Evolutionary conservation across 805 yeast genomes (phyloP).

Genomic region (Lachancea dasiensis): DNA sequence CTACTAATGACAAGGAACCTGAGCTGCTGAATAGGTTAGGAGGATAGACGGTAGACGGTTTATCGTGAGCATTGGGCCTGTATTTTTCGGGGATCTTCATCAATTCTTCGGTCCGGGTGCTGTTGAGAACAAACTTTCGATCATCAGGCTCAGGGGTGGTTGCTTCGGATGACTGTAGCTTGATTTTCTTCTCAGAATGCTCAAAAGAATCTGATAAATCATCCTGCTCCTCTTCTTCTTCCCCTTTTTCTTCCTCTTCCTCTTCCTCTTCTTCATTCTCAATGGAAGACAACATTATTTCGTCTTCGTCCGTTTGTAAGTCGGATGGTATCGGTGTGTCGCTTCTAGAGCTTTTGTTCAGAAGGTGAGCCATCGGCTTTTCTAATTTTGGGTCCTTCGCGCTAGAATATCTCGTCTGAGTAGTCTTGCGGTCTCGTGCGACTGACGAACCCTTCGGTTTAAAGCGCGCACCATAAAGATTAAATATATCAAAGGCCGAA

Average conservation of each 20-base stretch:
- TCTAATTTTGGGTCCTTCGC: not conserved
- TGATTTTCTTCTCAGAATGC: constrained; percentile 20
- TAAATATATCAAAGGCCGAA: constrained; percentile 33
- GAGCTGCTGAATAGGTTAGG: constrained; percentile 24
- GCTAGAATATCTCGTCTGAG: not conserved
- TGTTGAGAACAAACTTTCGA: constrained; percentile 14
- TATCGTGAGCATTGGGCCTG: constrained; percentile 42
- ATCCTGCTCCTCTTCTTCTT: constrained; percentile 16
- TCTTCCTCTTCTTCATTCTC: constrained; percentile 15
- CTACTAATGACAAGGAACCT: constrained; percentile 31
- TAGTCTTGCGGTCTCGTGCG: not conserved
- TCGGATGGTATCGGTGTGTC: constrained; percentile 2
- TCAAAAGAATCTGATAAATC: constrained; percentile 19
- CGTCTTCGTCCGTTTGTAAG: constrained; percentile 13
- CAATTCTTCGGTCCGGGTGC: constrained; percentile 15
- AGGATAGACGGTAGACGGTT: constrained; percentile 53
- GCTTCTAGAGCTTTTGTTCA: constrained; percentile 23
- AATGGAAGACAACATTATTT: not conserved
- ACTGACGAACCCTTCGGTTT: constrained; percentile 1
- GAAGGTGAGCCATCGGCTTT: constrained; percentile 28
- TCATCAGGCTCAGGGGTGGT: constrained; percentile 28
- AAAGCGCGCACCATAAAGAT: constrained; percentile 25
- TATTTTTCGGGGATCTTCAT: constrained; percentile 33
- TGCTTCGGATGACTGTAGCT: constrained; percentile 14
- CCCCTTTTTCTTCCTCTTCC: constrained; percentile 10